Base-by-base conservation (phyloP, 495 filamentous ascomycete species). In the Penicillium manginii region DNA sequence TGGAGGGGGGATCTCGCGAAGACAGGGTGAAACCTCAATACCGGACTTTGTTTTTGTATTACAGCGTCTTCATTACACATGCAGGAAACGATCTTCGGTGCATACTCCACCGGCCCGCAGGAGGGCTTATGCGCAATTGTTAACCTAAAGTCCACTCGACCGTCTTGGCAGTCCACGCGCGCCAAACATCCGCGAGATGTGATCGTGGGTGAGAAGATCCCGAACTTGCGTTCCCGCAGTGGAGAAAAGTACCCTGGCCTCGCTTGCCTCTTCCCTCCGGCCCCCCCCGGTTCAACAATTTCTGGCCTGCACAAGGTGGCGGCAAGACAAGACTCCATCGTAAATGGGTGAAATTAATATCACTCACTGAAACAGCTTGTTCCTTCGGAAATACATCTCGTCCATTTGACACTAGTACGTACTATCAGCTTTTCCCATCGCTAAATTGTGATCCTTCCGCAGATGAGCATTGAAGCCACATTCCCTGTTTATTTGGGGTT, bases 11-110 rank as follows among this genome's bases (percentile, higher is more conserved):
- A 43, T 43, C 12, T 43, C n/a, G 17, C 17, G 40, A 29, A 7
- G 26, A 29, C 8, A 0, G 18, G 47, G 54, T 50, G 29, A 56
- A 57, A 12, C 6, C 4, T 2, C 2, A 11, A 39, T 60, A 63
- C 61, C n/a, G 6, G 50, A 19, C 8, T 37, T n/a, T 4, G 61
- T 64, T 43, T 57, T 35, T 1, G 61, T 64, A 64, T 60, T 64
- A 57, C 61, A 26, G 22, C 3, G 10, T n/a, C 10, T 17, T 46
- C 18, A 22, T 54, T 14, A 22, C 45, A 18, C 18, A 21, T 51
- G 33, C 33, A 54, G 50, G 51, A 37, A 58, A 43, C 31, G 55
- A 62, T 62, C 52, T 58, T 39, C 60, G 49, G 50, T 43, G 32
- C 51, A 55, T 26, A 7, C 55, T 59, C 60, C 60, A 59, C 40